Evolutionary conservation across 257 asterid genomes (phyloP).

Genomic region (Parsonsia alboflavescens): DNA sequence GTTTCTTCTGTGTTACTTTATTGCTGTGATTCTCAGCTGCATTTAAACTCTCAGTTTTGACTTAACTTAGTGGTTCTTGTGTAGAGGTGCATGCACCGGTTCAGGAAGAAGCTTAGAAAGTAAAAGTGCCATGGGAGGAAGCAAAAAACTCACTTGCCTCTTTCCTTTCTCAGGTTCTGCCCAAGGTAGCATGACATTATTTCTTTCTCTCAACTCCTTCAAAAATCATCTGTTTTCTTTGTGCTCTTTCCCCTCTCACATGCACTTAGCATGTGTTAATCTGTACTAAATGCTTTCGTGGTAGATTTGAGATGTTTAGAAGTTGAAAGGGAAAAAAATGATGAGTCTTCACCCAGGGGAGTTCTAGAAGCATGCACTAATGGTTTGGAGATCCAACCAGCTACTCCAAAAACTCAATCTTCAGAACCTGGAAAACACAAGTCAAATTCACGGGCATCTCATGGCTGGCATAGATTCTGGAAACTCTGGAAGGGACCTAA

Average conservation of each 20-base stretch:
- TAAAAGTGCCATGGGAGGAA: slow-evolving; percentile 16
- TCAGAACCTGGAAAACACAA: background rate
- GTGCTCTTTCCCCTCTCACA: background rate
- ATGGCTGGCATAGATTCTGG: slow-evolving; percentile 45
- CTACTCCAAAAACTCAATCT: slow-evolving; percentile 9
- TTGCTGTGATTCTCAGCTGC: background rate
- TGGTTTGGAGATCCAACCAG: slow-evolving; percentile 17
- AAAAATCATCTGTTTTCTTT: background rate
- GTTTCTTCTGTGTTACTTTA: background rate
- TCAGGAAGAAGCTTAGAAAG: slow-evolving; percentile 4
- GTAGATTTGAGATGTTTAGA: slow-evolving; percentile 43
- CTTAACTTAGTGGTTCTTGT: background rate
- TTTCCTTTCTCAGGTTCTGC: slow-evolving; percentile 41
- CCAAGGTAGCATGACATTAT: slow-evolving; percentile 33
- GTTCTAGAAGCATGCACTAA: slow-evolving; percentile 24
- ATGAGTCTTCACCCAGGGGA: slow-evolving; percentile 32
- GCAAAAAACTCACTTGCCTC: slow-evolving; percentile 18
- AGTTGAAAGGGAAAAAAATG: slow-evolving; percentile 23
- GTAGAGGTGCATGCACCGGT: slow-evolving; percentile 17
- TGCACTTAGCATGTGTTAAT: background rate
- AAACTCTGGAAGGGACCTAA: slow-evolving; percentile 40
- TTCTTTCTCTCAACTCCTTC: background rate
- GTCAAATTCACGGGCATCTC: slow-evolving; percentile 15
- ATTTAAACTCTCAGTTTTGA: background rate
- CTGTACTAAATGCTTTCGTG: slow-evolving; percentile 1